Percentiles rank a stretch among this genome's conserved stretches.
Conservation (phyloP, 208 protist genomes). For the Trypanosoma cruzi region DNA sequence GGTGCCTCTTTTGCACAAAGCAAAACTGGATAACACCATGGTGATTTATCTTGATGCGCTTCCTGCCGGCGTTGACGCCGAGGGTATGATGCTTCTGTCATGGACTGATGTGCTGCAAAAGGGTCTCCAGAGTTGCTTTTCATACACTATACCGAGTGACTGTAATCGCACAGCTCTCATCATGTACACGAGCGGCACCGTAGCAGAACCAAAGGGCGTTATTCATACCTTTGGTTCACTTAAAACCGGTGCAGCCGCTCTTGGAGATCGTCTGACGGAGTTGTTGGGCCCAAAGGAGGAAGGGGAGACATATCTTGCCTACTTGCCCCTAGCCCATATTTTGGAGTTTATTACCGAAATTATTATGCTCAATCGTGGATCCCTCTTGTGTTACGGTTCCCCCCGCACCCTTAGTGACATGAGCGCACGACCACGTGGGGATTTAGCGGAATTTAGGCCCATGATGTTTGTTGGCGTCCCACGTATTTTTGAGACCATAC, state of each 20-base stretch:
- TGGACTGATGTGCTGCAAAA: slow-evolving; percentile 59
- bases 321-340: slow-evolving; percentile 84
- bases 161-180: slow-evolving; percentile 58
- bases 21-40: slow-evolving; percentile 37
- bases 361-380: slow-evolving; percentile 42
- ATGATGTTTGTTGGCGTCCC: slow-evolving; percentile 66
- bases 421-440: slow-evolving; percentile 61
- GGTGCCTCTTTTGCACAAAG: slow-evolving; percentile 38
- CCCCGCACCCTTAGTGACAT: slow-evolving; percentile 59
- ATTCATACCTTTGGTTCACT: slow-evolving; percentile 76
- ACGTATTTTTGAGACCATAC: slow-evolving; percentile 56
- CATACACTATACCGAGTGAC: slow-evolving; percentile 34
- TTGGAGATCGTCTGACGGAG: slow-evolving; percentile 27
- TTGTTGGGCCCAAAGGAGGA: slow-evolving; percentile 45
- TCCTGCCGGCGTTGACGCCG: slow-evolving; percentile 26
- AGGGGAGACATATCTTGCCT: slow-evolving; percentile 68
- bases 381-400: slow-evolving; percentile 68
- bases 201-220: slow-evolving; percentile 78
- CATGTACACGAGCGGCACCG: slow-evolving; percentile 75
- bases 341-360: slow-evolving; percentile 63
- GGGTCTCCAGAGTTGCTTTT: slow-evolving; percentile 22
- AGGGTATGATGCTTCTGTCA: slow-evolving; percentile 29
- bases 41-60: slow-evolving; percentile 67
- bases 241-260: slow-evolving; percentile 29
- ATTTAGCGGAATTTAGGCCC: slow-evolving; percentile 74